Evolutionary conservation across 805 yeast genomes (phyloP).

Genomic region (Saturnispora zaruensis): DNA sequence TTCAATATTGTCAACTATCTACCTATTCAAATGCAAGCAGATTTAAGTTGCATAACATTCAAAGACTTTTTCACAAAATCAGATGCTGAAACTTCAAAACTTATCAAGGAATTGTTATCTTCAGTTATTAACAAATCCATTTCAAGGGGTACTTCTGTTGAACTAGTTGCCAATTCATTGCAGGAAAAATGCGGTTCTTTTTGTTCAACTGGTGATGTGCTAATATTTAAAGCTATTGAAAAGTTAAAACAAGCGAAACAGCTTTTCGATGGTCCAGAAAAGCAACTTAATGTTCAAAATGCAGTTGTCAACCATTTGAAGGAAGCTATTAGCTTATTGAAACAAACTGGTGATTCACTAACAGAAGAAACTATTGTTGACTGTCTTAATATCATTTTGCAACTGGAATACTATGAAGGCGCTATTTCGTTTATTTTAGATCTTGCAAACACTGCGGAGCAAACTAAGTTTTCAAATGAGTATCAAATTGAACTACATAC

Average conservation of each 20-base stretch:
- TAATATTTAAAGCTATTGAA: constrained; percentile 90
- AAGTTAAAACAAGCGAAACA: constrained; percentile 80
- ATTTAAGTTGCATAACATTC: constrained; percentile 58
- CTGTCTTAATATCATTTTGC: constrained; percentile 69
- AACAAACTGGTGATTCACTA: constrained; percentile 70
- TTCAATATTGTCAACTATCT: constrained; percentile 64
- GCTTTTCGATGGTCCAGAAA: constrained; percentile 59
- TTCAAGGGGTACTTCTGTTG: constrained; percentile 87
- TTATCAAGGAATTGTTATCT: constrained; percentile 79
- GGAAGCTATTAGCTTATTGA: constrained; percentile 68
- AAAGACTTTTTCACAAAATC: constrained; percentile 71
- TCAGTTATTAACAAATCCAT: constrained; percentile 85
- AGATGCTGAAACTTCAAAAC: constrained; percentile 43
- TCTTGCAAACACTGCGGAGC: constrained; percentile 62
- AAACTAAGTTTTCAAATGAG: constrained; percentile 48
- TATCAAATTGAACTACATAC: constrained; percentile 36
- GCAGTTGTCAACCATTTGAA: constrained; percentile 38
- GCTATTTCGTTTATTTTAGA: constrained; percentile 77
- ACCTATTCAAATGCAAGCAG: constrained; percentile 56
- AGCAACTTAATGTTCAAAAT: constrained; percentile 49
- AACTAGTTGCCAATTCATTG: constrained; percentile 73
- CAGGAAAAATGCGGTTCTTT: constrained; percentile 93
- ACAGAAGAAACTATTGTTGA: constrained; percentile 74
- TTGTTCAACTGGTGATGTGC: constrained; percentile 88
- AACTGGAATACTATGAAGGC: constrained; percentile 71